A percentile compares a stretch with the other conserved stretches of the same genome.
Conservation (phyloP, 441 rosid species). For the Syzygium malaccense region DNA sequence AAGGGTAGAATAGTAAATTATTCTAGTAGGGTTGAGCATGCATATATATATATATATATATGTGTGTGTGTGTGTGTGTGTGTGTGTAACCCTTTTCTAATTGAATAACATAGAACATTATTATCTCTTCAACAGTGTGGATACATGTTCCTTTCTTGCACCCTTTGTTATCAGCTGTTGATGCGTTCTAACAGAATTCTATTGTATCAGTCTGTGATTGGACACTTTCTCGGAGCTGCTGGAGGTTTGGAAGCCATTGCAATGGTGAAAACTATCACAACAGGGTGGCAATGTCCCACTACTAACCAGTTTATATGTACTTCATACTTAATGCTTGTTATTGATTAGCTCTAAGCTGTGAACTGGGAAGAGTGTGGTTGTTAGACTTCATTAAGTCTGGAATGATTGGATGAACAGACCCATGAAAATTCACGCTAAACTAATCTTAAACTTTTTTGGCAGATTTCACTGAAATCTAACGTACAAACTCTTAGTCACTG, state of each 20-base stretch:
- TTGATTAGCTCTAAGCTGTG: not conserved
- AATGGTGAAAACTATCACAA: constrained; percentile 68
- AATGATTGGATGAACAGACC: not conserved
- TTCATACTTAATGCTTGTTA: not conserved
- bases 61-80: no score
- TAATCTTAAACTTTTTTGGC: not conserved
- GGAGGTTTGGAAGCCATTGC: constrained; percentile 97
- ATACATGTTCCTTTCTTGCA: not conserved
- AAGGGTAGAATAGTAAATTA: no score
- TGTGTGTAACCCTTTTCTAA: no score
- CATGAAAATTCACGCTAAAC: not conserved
- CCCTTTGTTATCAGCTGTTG: not conserved
- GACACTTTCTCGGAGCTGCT: constrained; percentile 96
- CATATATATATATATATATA: no score
- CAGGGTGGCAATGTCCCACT: constrained; percentile 88
- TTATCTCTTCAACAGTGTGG: no score
- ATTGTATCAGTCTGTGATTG: constrained; percentile 80
- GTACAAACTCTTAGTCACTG: not conserved
- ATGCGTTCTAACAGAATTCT: not conserved
- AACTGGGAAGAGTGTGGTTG: not conserved
- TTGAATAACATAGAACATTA: no score
- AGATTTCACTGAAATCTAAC: not conserved
- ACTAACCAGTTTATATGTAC: constrained; percentile 78
- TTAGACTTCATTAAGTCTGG: not conserved
- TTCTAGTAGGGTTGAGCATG: no score